Conservation (phyloP, 1,284 basidiomycete species). For the Ustilago crameri region DNA sequence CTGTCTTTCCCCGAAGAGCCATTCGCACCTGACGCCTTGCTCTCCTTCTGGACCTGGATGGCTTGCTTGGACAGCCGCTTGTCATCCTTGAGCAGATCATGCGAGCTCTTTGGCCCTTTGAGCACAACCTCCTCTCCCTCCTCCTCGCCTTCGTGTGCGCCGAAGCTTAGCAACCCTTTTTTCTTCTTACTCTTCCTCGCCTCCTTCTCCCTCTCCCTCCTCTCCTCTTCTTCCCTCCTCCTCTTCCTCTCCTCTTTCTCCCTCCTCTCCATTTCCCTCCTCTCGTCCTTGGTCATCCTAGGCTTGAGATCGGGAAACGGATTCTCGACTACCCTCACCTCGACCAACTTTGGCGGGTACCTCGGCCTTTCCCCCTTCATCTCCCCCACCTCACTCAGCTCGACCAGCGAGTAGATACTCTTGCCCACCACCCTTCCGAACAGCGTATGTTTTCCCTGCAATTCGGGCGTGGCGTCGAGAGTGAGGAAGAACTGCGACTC, state of each 20-base stretch:
- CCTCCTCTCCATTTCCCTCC: slow-evolving; percentile 79
- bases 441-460: slow-evolving; percentile 64
- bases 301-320: slow-evolving; percentile 94
- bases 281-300: slow-evolving; percentile 93
- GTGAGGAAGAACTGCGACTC: slow-evolving; percentile 69
- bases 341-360: slow-evolving; percentile 89
- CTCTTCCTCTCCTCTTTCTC: slow-evolving; percentile 76
- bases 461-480: slow-evolving; percentile 63
- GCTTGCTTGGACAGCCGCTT: slow-evolving; percentile 44
- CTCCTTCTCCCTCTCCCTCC: slow-evolving; percentile 41
- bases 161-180: slow-evolving; percentile 54
- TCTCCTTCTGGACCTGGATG: too few relatives aligned
- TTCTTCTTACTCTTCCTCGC: slow-evolving; percentile 44
- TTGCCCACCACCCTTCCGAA: slow-evolving; percentile 58
- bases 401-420: slow-evolving; percentile 69
- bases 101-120: slow-evolving; percentile 59
- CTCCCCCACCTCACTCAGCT: slow-evolving; percentile 82
- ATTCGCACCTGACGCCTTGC: too few relatives aligned
- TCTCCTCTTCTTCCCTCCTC: slow-evolving; percentile 20
- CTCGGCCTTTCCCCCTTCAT: slow-evolving; percentile 81
- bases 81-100: slow-evolving; percentile 60
- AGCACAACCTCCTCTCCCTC: slow-evolving; percentile 5
- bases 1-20: too few relatives aligned
- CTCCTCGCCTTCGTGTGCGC: slow-evolving; percentile 61
- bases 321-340: slow-evolving; percentile 85